Conservation (phyloP, 805 yeast species). For the Jamesozyma hellenica region DNA sequence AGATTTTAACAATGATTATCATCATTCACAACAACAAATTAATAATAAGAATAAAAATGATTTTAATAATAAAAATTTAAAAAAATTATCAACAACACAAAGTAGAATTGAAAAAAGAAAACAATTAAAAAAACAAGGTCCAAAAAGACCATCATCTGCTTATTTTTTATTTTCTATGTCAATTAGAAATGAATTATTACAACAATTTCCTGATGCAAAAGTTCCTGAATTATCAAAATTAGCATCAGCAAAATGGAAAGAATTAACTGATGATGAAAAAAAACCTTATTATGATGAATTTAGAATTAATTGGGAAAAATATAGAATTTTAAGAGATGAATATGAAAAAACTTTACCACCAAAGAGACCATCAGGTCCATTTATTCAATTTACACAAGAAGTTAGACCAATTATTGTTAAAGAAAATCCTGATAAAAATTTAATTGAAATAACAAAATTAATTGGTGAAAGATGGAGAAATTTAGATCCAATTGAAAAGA, state of each 20-base stretch:
- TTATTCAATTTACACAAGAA: conserved; percentile 29
- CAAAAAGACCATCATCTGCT: conserved; percentile 32
- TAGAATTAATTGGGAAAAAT: conserved; percentile 29
- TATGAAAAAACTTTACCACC: conserved; percentile 30
- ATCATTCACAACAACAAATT: neutral
- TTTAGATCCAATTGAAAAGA: conserved; percentile 21
- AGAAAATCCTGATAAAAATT: conserved; percentile 27
- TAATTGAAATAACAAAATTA: conserved; percentile 28
- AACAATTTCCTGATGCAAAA: conserved; percentile 28
- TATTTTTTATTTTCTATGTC: conserved; percentile 30
- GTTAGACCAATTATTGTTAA: conserved; percentile 26
- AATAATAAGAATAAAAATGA: neutral
- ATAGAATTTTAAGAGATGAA: conserved; percentile 28
- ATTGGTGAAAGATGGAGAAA: conserved; percentile 29
- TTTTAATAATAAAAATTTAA: conserved; percentile 13
- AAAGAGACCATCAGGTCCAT: conserved; percentile 32
- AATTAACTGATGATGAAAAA: conserved; percentile 63
- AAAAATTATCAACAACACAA: conserved; percentile 29
- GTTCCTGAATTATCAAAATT: conserved; percentile 41
- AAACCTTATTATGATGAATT: conserved; percentile 60
- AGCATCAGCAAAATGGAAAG: conserved; percentile 88
- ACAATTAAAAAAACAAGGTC: conserved; percentile 29
- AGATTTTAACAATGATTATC: neutral
- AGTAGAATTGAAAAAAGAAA: conserved; percentile 30
- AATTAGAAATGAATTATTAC: conserved; percentile 24